Conservation (phyloP, 2,329 filamentous ascomycete genomes). For the Pyrenochaeta sp. region DNA sequence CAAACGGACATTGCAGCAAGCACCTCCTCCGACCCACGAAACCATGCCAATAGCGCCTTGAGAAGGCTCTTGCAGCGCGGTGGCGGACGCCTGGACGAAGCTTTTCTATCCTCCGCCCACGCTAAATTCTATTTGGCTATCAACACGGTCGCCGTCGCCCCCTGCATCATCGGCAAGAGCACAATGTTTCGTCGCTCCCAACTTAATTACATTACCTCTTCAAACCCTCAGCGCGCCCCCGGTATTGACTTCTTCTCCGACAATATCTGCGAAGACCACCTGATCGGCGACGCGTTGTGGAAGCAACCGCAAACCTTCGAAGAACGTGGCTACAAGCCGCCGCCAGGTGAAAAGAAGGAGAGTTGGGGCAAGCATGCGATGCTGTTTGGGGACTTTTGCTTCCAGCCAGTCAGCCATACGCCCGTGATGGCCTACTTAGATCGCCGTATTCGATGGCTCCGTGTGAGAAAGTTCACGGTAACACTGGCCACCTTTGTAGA, state of each 20-base stretch:
- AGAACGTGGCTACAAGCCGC: constrained; percentile 30
- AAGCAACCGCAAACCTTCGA: constrained; percentile 59
- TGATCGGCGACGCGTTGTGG: constrained; percentile 94
- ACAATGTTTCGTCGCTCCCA: constrained; percentile 98
- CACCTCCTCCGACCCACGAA: constrained; percentile 34
- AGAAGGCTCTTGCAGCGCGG: constrained; percentile 53
- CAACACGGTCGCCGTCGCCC: constrained; percentile 88
- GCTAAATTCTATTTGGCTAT: constrained; percentile 98
- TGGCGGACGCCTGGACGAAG: constrained; percentile 88
- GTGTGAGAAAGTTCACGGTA: constrained; percentile 95
- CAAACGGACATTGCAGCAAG: constrained; percentile 39
- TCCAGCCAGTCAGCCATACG: constrained; percentile 89
- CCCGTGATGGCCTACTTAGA: constrained; percentile 78
- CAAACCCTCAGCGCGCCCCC: constrained; percentile 59
- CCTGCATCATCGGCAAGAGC: constrained; percentile 95
- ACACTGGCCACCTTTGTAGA: constrained; percentile 88
- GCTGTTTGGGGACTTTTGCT: constrained; percentile 82
- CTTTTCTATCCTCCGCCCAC: constrained; percentile 92
- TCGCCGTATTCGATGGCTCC: constrained; percentile 86
- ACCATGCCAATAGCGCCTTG: constrained; percentile 31
- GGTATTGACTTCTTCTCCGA: constrained; percentile 94
- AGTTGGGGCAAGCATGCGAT: constrained; percentile 80
- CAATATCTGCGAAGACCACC: constrained; percentile 97
- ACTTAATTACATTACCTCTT: constrained; percentile 75
- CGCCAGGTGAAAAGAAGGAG: constrained; percentile 40